These are phyloP conservation scores for Scheffersomyces ergatensis DNA, from an alignment of 805 yeast species.

Conservation along the genomic window DNA sequence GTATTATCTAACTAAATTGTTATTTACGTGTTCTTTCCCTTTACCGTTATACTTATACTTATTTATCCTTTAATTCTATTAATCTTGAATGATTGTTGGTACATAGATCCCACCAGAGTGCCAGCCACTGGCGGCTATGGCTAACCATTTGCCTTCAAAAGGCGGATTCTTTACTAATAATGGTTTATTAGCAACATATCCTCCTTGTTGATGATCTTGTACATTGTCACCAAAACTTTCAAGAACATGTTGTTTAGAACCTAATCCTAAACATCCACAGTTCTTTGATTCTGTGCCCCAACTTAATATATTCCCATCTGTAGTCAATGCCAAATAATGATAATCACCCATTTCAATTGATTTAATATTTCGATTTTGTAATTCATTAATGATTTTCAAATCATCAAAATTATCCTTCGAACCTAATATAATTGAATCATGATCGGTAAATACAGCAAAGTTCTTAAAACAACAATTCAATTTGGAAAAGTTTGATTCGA, in stretches of 20 bases:
- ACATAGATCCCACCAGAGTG: slow-evolving; percentile 62
- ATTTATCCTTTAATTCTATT: too few relatives aligned
- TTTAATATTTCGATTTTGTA: slow-evolving; percentile 29
- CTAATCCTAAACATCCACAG: slow-evolving; percentile 76
- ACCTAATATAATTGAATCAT: slow-evolving; percentile 46
- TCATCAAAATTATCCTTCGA: slow-evolving; percentile 13
- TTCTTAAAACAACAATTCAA: slow-evolving; percentile 53
- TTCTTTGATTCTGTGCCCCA: slow-evolving; percentile 67
- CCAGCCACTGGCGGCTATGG: slow-evolving; percentile 78
- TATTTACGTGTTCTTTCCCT: too few relatives aligned
- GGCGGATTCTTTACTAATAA: slow-evolving; percentile 38
- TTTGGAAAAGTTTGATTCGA: slow-evolving; percentile 40
- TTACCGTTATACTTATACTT: too few relatives aligned
- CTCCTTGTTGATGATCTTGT: slow-evolving; percentile 28
- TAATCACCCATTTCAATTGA: slow-evolving; percentile 70
- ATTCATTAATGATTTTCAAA: slow-evolving; percentile 3
- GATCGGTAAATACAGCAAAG: slow-evolving; percentile 56
- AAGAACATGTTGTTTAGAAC: slow-evolving; percentile 13
- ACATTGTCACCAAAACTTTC: slow-evolving; percentile 3
- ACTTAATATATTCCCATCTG: slow-evolving; percentile 52
- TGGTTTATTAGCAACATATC: slow-evolving; percentile 20
- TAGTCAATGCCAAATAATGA: slow-evolving; percentile 62
- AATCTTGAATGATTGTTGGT: slow-evolving; percentile 5
- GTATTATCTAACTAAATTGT: too few relatives aligned
- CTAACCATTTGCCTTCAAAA: slow-evolving; percentile 44